Evolutionary conservation across 1,284 basidiomycete species (phyloP).

Genomic region (Austroboletus novae-zelandiae): DNA sequence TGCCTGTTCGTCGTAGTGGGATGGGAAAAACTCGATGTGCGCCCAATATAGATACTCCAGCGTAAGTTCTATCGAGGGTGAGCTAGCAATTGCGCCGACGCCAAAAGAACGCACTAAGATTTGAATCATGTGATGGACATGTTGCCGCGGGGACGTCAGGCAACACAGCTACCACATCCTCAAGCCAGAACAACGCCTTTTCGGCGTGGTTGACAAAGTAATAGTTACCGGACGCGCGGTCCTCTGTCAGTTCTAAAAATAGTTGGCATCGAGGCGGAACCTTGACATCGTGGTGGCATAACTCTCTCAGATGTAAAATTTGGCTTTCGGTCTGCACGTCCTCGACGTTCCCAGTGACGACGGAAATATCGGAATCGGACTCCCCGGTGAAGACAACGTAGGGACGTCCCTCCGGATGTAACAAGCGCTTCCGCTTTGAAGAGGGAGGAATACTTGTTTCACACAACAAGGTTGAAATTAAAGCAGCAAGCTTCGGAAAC

Average conservation of each 20-base stretch:
- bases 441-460: slow-evolving; percentile 2
- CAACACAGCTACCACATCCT: slow-evolving; percentile 37
- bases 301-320: slow-evolving; percentile 33
- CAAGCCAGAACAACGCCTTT: slow-evolving; percentile 51
- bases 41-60: slow-evolving; percentile 54
- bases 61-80: slow-evolving; percentile 35
- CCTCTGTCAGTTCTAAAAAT: slow-evolving; percentile 45
- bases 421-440: slow-evolving; percentile 37
- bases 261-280: slow-evolving; percentile 43
- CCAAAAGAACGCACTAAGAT: slow-evolving; percentile 43
- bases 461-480: background rate
- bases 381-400: slow-evolving; percentile 40
- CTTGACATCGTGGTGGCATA: slow-evolving; percentile 29
- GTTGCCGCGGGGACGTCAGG: slow-evolving; percentile 42
- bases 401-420: slow-evolving; percentile 54
- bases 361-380: slow-evolving; percentile 18
- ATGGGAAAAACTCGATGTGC: slow-evolving; percentile 57
- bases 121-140: slow-evolving; percentile 35
- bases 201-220: slow-evolving; percentile 51
- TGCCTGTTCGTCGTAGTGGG: slow-evolving; percentile 40
- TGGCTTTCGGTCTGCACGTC: slow-evolving; percentile 29
- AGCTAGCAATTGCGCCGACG: slow-evolving; percentile 7
- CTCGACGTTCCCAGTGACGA: slow-evolving; percentile 51
- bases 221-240: slow-evolving; percentile 43
- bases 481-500: background rate